Evolutionary conservation across 139 green algal species (phyloP).

Genomic region (Chlorokybus atmophyticus): DNA sequence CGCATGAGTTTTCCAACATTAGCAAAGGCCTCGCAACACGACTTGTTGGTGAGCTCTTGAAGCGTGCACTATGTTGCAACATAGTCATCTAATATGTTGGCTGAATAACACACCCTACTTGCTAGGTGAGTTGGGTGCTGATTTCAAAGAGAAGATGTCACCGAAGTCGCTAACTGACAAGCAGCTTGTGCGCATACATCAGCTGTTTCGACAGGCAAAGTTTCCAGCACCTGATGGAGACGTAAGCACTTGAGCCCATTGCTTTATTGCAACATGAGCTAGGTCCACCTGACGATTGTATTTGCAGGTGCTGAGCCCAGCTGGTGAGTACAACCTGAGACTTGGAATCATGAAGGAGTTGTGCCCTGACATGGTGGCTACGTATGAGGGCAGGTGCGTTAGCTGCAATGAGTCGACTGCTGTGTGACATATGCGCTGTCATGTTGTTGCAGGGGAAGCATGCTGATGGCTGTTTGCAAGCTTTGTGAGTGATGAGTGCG

Average conservation of each 20-base stretch:
- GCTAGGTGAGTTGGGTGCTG: constrained; percentile 16
- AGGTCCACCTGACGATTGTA: too few relatives aligned
- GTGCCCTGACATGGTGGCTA: constrained; percentile 81
- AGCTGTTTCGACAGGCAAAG: constrained; percentile 46
- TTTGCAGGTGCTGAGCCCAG: constrained; percentile 57
- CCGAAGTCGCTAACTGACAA: constrained; percentile 34
- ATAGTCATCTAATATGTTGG: too few relatives aligned
- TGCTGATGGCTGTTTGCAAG: too few relatives aligned
- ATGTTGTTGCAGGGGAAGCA: too few relatives aligned
- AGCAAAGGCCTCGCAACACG: constrained; percentile 43
- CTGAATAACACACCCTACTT: too few relatives aligned
- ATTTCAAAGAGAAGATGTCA: constrained; percentile 21
- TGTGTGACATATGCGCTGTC: neutral
- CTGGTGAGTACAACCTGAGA: constrained; percentile 92
- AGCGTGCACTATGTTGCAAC: too few relatives aligned
- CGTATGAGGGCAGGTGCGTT: constrained; percentile 38
- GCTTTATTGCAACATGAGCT: too few relatives aligned
- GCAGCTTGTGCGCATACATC: constrained; percentile 71
- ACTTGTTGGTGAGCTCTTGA: constrained; percentile 53
- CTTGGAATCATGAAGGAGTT: constrained; percentile 96
- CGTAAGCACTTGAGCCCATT: too few relatives aligned
- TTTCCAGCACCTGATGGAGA: constrained; percentile 59
- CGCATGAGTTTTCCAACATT: constrained; percentile 70
- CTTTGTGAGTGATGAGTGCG: too few relatives aligned
- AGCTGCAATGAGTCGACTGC: neutral